Base-by-base conservation (phyloP, 495 filamentous ascomycete genomes). In the Trichoderma reesei region DNA sequence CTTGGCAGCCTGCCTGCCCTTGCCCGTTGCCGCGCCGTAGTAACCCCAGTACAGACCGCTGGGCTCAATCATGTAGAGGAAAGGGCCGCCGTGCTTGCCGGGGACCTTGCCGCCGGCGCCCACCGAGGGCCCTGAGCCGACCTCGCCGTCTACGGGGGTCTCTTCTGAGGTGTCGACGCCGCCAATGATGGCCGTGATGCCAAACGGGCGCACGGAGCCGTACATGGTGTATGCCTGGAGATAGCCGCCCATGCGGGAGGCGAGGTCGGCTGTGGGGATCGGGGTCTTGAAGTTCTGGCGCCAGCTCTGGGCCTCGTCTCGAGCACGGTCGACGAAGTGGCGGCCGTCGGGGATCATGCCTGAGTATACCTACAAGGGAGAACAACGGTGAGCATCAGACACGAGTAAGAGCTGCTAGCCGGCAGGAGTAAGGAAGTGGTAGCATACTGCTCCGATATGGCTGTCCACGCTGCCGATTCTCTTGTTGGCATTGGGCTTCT, bases 41-140 rank as follows among this genome's bases (percentile, higher is more conserved):
- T 98, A 98, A 11, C 94, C 94, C 94, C 94, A 98, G 78, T 96
- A 96, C 63, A 92, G 76, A 63, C 94, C 94, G 72, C 91, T 96
- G 59, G 94, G 94, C 79, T 98, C 94, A 71, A 98, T 90, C 94
- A 98, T 98, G 82, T 96, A 98, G 62, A 98, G 82, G 51, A 83
- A 90, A 39, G 94, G 94, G 1, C 92, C 94, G 70, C 93, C 94
- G 69, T 88, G 84, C 73, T 88, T 88, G 66, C 84, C 83, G 60
- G 85, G 75, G 26, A 84, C 81, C 78, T 91, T 93, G 65, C 91
- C 92, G 64, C 92, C 92, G 31, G 89, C 82, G 67, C 92, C 92
- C 42, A 83, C 81, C 39, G 80, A 78, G 38, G 92, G 92, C 14
- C 92, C 92, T 65, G 67, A 80, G 63, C 92, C 92, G 26, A 96